Conservation (phyloP, 495 filamentous ascomycete species). For the Aspergillus heteromorphus region DNA sequence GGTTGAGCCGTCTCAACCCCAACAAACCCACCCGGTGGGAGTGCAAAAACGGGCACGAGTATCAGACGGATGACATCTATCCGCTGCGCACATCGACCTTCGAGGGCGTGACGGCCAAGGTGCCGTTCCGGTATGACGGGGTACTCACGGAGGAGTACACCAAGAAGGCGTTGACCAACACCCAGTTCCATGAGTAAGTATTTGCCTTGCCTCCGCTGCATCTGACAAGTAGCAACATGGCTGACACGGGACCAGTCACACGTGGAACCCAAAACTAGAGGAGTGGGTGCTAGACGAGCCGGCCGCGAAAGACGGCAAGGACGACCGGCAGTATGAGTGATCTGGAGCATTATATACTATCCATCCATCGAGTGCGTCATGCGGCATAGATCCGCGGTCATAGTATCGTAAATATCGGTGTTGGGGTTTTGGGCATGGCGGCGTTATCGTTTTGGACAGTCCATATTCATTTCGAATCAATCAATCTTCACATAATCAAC, state of each 20-base stretch:
- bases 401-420: background rate
- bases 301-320: constrained; percentile 12
- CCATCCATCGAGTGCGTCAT: background rate
- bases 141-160: constrained; percentile 58
- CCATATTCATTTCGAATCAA: background rate
- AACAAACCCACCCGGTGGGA: constrained; percentile 61
- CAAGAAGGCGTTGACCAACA: constrained; percentile 43
- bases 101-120: constrained; percentile 54
- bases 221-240: constrained; percentile 15
- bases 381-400: background rate
- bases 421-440: background rate
- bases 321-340: constrained; percentile 26
- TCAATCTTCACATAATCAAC: background rate
- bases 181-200: constrained; percentile 51
- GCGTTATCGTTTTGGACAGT: background rate
- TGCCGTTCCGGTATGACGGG: constrained; percentile 57
- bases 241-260: constrained; percentile 29
- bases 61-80: constrained; percentile 49
- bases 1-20: constrained; percentile 61
- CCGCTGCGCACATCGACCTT: constrained; percentile 53
- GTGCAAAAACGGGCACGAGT: constrained; percentile 79
- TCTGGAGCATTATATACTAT: background rate
- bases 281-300: constrained; percentile 32
- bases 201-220: too few species aligned
- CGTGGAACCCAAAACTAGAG: constrained; percentile 24